Base-by-base conservation (phyloP, 2,329 filamentous ascomycete genomes). In the Raffaelea albimanens region DNA sequence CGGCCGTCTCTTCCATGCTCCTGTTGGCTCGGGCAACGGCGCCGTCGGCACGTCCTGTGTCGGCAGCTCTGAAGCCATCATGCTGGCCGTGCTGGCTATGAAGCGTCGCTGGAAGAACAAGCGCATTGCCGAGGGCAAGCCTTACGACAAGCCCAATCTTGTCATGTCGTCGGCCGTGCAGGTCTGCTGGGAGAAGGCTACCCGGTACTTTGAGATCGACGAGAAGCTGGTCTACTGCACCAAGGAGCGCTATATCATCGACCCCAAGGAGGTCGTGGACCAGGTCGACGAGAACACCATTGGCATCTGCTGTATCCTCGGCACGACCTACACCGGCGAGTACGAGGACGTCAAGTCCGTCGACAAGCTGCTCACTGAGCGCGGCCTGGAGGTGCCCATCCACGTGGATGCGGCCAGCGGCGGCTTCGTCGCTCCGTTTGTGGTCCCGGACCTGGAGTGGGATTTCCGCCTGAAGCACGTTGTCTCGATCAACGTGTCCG, bases 131-230 rank as follows among this genome's bases (percentile, higher is more conserved):
- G 86, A 80, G 57, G 90, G 89, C 52, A 93, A 94, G 70, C 78
- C 88, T 47, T 78, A 65, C 51, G 86, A 89, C 53, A 76, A 77
- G 40, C 91, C 91, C 47, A 97, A 97, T 68, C 83, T 97, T 52
- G 71, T 97, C 72, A 96, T 97, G 91, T 93, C 87, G 58, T 88
- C 87, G 22, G 90, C 91, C 29, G 91, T 96, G 2, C 91, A 97
- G 68, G 91, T 96, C 38, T 95, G 89, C 74, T 96, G 90, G 90
- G 89, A 96, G 66, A 96, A 96, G 72, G 83, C 85, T 1, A 80
- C 84, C 4, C 76, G 88, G 45, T 95, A 94, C 70, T 93, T 95
- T 58, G 91, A 97, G 59, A 78, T 96, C 39, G 91, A 96, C 57
- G 90, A 96, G 72, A 87, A 86, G 67, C 89, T 77, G 9, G 78